Evolutionary conservation across 208 protist species (phyloP).

Genomic region (Trichomonas gallinae): DNA sequence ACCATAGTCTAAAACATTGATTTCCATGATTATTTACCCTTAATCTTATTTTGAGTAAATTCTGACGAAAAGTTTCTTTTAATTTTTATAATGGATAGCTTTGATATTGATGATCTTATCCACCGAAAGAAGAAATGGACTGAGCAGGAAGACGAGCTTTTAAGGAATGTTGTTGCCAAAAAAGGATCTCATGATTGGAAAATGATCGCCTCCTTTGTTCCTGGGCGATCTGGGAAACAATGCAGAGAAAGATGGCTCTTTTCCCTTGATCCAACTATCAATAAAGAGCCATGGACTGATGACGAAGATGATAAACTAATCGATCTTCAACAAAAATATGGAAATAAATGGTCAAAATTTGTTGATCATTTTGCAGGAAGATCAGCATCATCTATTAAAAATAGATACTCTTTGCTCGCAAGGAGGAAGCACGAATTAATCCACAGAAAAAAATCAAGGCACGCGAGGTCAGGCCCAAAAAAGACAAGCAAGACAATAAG

Average conservation of each 20-base stretch:
- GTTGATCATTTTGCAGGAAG: neutral
- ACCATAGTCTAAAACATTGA: no score
- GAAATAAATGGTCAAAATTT: constrained; percentile 13
- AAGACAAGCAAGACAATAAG: no score
- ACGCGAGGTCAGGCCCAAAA: no score
- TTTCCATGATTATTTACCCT: no score
- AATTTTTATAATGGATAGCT: no score
- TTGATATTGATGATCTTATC: no score
- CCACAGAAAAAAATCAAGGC: no score
- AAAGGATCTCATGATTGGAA: neutral
- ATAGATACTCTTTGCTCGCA: neutral
- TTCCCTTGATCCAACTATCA: neutral
- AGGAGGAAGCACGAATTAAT: no score
- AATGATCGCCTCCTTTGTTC: neutral
- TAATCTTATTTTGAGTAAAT: no score
- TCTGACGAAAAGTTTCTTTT: no score
- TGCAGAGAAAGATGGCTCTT: neutral
- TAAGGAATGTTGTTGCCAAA: neutral
- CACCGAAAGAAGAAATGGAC: neutral
- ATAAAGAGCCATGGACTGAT: neutral
- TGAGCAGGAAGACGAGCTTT: neutral
- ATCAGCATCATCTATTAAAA: neutral
- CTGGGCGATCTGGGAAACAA: neutral
- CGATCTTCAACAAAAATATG: neutral
- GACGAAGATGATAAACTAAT: neutral